Conservation (phyloP, 805 yeast species). For the Lachancea sp. region DNA sequence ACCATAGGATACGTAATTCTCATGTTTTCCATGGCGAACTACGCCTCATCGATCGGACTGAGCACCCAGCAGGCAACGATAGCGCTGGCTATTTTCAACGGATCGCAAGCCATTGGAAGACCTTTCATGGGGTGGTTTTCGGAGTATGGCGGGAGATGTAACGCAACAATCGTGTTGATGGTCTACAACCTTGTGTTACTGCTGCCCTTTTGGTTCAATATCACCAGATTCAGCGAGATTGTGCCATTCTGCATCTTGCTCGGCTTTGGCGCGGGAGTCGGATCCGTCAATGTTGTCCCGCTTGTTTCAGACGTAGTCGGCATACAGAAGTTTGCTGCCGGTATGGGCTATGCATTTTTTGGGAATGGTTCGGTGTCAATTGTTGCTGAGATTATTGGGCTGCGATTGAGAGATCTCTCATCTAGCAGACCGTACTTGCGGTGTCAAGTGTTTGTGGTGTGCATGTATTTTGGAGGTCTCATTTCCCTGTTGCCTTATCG, state of each 20-base stretch:
- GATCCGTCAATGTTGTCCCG: conserved; percentile 27
- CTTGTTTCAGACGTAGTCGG: conserved; percentile 34
- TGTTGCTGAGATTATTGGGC: conserved; percentile 44
- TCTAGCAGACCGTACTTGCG: conserved; percentile 39
- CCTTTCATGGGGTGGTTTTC: conserved; percentile 42
- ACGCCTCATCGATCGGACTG: conserved; percentile 43
- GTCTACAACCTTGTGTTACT: conserved; percentile 28
- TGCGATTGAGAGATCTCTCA: conserved; percentile 32
- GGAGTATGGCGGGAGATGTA: conserved; percentile 42
- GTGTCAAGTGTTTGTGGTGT: conserved; percentile 48
- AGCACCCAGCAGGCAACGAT: conserved; percentile 39
- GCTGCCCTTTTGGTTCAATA: conserved; percentile 39
- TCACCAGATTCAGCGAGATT: conserved; percentile 31
- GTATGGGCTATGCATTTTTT: conserved; percentile 22
- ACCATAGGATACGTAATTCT: conserved; percentile 38
- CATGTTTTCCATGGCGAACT: conserved; percentile 43
- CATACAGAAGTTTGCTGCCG: conserved; percentile 28
- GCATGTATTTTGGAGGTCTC: conserved; percentile 33
- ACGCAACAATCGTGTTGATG: conserved; percentile 35
- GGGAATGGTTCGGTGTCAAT: conserved; percentile 28
- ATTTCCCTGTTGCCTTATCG: conserved; percentile 48
- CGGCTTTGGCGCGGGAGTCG: conserved; percentile 36
- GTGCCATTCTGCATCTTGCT: conserved; percentile 32
- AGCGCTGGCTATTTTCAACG: conserved; percentile 41
- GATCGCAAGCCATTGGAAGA: conserved; percentile 44